Percentiles rank a stretch among this genome's conserved stretches.
These are phyloP conservation scores for Lactarius hatsudake DNA, from an alignment of 768 basidiomycete genomes.

Conservation along the genomic window DNA sequence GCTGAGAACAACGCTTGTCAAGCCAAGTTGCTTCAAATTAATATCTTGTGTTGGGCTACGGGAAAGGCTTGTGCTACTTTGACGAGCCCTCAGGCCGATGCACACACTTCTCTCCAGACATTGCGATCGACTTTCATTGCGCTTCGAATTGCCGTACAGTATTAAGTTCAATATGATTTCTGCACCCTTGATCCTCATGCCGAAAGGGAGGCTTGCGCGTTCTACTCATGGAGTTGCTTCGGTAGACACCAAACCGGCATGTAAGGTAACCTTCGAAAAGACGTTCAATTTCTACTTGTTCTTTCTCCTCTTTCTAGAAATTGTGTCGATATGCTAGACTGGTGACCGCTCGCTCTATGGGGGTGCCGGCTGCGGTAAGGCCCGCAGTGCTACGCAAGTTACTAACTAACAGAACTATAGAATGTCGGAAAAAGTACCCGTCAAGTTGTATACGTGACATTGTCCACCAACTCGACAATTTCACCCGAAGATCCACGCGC, in stretches of 20 bases:
- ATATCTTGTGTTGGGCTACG: no score
- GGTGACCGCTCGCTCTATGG: no score
- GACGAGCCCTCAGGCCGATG: no score
- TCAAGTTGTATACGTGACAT: neutral
- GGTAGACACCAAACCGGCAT: neutral
- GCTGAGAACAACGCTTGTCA: no score
- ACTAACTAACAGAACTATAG: neutral
- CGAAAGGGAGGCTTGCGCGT: neutral
- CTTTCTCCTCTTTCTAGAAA: neutral
- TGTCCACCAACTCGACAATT: neutral
- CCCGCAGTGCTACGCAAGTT: neutral
- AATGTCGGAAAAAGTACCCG: neutral
- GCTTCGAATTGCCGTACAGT: neutral
- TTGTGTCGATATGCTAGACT: neutral
- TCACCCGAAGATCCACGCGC: constrained; percentile 12
- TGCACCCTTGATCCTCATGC: neutral
- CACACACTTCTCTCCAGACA: no score
- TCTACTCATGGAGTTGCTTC: neutral
- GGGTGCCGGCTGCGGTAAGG: no score
- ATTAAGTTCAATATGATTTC: neutral
- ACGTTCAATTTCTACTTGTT: neutral
- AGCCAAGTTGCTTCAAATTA: no score
- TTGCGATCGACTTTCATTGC: neutral
- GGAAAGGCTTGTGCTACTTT: no score
- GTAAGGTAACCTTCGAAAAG: neutral